These are phyloP conservation scores for Neofusicoccum ribis DNA, from an alignment of 2,329 filamentous ascomycete genomes.

Conservation along the genomic window DNA sequence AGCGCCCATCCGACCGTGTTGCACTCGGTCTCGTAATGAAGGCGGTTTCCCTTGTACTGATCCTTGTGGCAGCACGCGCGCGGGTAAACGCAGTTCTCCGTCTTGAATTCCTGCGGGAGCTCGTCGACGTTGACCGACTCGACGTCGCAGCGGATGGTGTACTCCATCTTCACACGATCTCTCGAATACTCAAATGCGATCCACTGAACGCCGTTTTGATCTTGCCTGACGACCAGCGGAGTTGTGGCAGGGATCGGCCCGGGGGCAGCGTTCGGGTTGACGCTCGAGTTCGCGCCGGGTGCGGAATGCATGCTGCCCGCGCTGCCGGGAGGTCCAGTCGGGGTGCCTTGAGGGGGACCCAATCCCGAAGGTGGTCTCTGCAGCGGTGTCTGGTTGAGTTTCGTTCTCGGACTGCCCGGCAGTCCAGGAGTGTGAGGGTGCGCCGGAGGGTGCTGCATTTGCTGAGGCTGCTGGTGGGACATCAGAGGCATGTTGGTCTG, in stretches of 20 bases:
- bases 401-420: constrained; percentile 58
- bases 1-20: constrained; percentile 99
- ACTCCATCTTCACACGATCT: constrained; percentile 98
- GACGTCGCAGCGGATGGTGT: constrained; percentile 96
- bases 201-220: constrained; percentile 97
- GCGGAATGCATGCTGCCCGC: constrained; percentile 43
- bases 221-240: constrained; percentile 88
- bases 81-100: constrained; percentile 97
- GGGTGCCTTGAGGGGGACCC: constrained; percentile 40
- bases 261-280: constrained; percentile 88
- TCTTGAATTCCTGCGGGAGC: constrained; percentile 86
- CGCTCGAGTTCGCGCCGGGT: constrained; percentile 48
- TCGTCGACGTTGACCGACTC: constrained; percentile 93
- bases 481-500: constrained; percentile 51
- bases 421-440: constrained; percentile 58
- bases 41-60: constrained; percentile 90
- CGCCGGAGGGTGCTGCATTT: constrained; percentile 42
- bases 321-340: constrained; percentile 42
- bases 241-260: constrained; percentile 97
- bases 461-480: constrained; percentile 51
- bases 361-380: constrained; percentile 58
- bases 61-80: constrained; percentile 93
- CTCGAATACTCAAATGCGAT: constrained; percentile 98
- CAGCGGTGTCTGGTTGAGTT: constrained; percentile 51
- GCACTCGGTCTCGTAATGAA: constrained; percentile 97